Evolutionary conservation across 768 basidiomycete species (phyloP).

Genomic region (Lactarius psammicola): DNA sequence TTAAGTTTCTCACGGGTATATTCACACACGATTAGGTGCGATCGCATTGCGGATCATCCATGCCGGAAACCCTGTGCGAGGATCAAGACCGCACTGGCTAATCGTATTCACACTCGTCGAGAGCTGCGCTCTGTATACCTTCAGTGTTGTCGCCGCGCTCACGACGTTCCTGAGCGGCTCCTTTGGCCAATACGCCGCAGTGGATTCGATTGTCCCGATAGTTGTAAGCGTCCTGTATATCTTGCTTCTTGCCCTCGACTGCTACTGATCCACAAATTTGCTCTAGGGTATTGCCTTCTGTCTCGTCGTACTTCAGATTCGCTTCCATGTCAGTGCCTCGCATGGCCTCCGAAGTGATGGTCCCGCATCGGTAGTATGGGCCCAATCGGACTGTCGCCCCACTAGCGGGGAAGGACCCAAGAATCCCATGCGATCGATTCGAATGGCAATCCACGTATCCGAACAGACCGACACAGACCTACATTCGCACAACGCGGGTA

Average conservation of each 20-base stretch:
- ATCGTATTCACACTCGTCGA: slow-evolving; percentile 2
- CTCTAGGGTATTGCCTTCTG: slow-evolving; percentile 17
- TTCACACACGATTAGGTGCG: slow-evolving; percentile 2
- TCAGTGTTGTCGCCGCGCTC: slow-evolving; percentile 1
- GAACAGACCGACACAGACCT: not conserved
- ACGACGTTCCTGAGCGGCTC: not conserved
- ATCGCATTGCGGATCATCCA: slow-evolving; percentile 4
- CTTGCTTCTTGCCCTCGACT: not conserved
- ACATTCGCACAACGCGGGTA: not conserved
- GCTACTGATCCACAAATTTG: not conserved
- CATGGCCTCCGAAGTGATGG: not conserved
- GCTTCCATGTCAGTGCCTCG: slow-evolving; percentile 1
- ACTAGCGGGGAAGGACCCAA: not conserved
- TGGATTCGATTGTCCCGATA: slow-evolving; percentile 10
- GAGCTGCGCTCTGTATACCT: slow-evolving; percentile 13
- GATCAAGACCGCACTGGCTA: not conserved
- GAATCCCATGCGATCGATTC: not conserved
- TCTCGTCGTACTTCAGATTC: slow-evolving; percentile 15
- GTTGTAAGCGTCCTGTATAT: not conserved
- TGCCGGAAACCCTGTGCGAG: not conserved
- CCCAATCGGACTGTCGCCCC: too few relatives aligned
- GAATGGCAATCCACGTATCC: not conserved
- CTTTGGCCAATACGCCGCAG: not conserved
- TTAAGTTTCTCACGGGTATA: not conserved
- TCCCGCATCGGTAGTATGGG: not conserved